A percentile compares a stretch with the other conserved stretches of the same genome.
Evolutionary conservation across 73 alveolate species (phyloP).

Genomic region (Uronychia setigera): DNA sequence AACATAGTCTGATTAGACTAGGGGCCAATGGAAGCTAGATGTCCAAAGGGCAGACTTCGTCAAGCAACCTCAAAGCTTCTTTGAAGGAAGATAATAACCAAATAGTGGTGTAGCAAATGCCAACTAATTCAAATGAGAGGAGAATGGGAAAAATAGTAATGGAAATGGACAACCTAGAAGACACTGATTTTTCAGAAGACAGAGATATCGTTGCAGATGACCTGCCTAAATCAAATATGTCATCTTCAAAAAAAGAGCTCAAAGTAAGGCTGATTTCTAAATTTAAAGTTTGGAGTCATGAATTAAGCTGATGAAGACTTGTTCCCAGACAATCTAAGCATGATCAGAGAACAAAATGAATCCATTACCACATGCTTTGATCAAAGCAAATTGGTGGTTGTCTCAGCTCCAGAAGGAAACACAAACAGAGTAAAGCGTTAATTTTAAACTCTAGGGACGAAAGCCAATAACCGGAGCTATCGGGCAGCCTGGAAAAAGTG

Average conservation of each 20-base stretch:
- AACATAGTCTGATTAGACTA: background rate
- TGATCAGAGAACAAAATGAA: background rate
- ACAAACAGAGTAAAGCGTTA: too few relatives aligned
- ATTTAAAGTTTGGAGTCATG: background rate
- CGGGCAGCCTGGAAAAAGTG: background rate
- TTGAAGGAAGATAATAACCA: background rate
- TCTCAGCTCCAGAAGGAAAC: background rate
- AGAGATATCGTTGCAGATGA: background rate
- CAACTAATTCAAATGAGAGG: background rate
- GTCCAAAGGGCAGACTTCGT: background rate
- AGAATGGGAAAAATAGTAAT: background rate
- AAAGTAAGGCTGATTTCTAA: background rate
- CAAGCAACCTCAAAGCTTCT: too few relatives aligned
- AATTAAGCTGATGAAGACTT: background rate
- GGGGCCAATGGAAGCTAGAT: background rate
- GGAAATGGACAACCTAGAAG: background rate
- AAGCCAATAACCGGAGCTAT: too few relatives aligned
- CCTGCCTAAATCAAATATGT: background rate
- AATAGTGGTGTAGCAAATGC: background rate
- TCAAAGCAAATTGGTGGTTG: background rate
- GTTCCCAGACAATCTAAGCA: background rate
- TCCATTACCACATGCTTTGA: background rate
- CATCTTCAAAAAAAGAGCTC: background rate
- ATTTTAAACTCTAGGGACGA: too few relatives aligned
- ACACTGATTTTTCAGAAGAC: background rate